Evolutionary conservation across 2,329 filamentous ascomycete genomes (phyloP), one percentile per base, ranked within the genome.

Genomic region (Hirsutella thompsonii): DNA sequence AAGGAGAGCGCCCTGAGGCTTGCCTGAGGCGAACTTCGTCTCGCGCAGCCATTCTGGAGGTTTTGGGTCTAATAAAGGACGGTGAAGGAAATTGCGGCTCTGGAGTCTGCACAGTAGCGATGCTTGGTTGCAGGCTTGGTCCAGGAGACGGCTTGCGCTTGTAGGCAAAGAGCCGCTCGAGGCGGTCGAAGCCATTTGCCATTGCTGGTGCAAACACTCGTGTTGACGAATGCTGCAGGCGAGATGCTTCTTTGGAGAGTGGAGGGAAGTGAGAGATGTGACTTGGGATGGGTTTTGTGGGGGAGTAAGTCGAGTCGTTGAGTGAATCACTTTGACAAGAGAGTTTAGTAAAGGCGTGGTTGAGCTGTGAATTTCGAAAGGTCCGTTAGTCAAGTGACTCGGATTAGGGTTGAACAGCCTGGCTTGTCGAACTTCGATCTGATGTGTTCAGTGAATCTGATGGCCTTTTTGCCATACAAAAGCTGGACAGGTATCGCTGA

Each of bases 31-130:
- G 54, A 16, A 59, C 49, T 50, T 71, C 71, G 37, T 76, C 68
- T 37, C 74, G 65, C n/a, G 74, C 72, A 37, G 66, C 57, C 74
- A 79, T 78, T 20, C 70, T 66, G 41, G 61, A 63, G 14, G 66
- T 62, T 30, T 63, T 76, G 20, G 74, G 74, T 36, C 70, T 64
- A 46, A 79, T 72, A 47, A 74, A 79, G 1, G 70, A 72, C 6
- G 70, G 65, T 18, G 63, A 63, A 4, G 70, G 70, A 46, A 74
- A 74, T 38, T 61, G 56, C 39, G 59, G 60, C 39, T 55, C 60
- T 20, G 52, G 39, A 8, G 53, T 41, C 23, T 48, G 48, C 14
- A 45, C 39, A 21, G 43, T 43, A 41, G 23, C 23, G 6, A 51
- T 50, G 34, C 42, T 51, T 32, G 44, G 46, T 41, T 52, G 46